Base-by-base conservation (phyloP, 495 filamentous ascomycete genomes). In the Neurospora sp. region DNA sequence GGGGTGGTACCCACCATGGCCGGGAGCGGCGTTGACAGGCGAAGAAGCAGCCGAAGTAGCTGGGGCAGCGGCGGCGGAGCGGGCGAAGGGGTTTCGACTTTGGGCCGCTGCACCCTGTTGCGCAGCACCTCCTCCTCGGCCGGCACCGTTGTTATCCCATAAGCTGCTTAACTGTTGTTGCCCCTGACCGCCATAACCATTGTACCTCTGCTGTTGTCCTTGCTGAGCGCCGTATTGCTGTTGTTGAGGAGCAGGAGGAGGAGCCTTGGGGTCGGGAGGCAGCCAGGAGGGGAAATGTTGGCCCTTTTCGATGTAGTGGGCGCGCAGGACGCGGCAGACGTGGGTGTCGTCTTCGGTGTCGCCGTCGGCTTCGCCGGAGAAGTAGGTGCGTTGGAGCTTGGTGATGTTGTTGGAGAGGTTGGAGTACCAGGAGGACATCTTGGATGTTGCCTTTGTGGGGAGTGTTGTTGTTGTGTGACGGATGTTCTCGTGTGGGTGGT, bases 261-360 rank as follows among this genome's bases (percentile, higher is more conserved):
- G 88, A 4, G 88, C 89, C 77, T 92, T 93, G 5, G 94, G 94
- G 76, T 94, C 93, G 16, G 91, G 92, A 37, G 92, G 94, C 12
- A 99, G 91, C 96, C 96, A 99, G 73, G 84, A 81, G 9, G 96
- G 96, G 78, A 93, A 93, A 0, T 91, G 88, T 18, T 90, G 89
- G 74, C 90, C 90, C 77, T 96, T 96, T 79, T 98, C 96, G 42
- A 84, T 89, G 84, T 99, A 99, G 86, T 98, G 97, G 72, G 89
- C 91, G 70, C 96, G 92, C n/a, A 99, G 89, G 16, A 97, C 94
- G 79, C 94, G 92, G 83, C 93, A 95, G 79, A 99, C 90, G 83
- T 97, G 94, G 1, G 94, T 94, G 84, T 96, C 92, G 83, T 97
- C 94, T 83, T 96, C 94, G 72, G 93, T 96, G 78, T 98, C 94